A percentile compares a stretch with the other conserved stretches of the same genome.
phyloP scores from a whole-genome alignment of 2,329 filamentous ascomycete species.

The Didymosphaeria variabile region DNA sequence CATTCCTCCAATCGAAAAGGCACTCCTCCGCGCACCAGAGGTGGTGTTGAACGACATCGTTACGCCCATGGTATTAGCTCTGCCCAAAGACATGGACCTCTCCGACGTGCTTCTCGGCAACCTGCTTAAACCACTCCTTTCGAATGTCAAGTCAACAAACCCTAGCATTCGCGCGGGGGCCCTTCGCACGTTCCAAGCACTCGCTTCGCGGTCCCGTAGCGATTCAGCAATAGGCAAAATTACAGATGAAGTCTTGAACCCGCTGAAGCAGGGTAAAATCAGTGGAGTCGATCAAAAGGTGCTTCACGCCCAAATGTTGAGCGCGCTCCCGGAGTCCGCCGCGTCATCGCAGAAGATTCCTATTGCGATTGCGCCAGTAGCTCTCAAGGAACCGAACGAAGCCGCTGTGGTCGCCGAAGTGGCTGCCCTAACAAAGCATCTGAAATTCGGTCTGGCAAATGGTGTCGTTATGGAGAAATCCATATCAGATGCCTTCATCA shows the following conservation, averaged over 20 bases:
- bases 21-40: conserved; percentile 87
- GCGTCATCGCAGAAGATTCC: conserved; percentile 73
- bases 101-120: conserved; percentile 76
- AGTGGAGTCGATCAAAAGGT: conserved; percentile 85
- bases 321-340: conserved; percentile 61
- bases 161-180: conserved; percentile 77
- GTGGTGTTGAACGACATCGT: conserved; percentile 84
- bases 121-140: conserved; percentile 85
- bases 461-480: conserved; percentile 70
- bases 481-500: conserved; percentile 75
- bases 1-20: conserved; percentile 85
- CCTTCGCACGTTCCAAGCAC: conserved; percentile 74
- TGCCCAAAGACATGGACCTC: conserved; percentile 77
- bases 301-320: conserved; percentile 82
- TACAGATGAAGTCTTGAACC: conserved; percentile 78
- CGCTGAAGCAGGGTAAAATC: conserved; percentile 84
- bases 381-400: conserved; percentile 89
- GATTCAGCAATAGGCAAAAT: conserved; percentile 70
- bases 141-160: conserved; percentile 92
- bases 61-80: conserved; percentile 73
- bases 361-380: conserved; percentile 71
- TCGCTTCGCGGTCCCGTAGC: conserved; percentile 71
- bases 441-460: conserved; percentile 69
- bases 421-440: conserved; percentile 72
- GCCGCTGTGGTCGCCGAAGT: conserved; percentile 79